phyloP scores from a whole-genome alignment of 345 rosid genomes.

The Melaleuca alternifolia region DNA sequence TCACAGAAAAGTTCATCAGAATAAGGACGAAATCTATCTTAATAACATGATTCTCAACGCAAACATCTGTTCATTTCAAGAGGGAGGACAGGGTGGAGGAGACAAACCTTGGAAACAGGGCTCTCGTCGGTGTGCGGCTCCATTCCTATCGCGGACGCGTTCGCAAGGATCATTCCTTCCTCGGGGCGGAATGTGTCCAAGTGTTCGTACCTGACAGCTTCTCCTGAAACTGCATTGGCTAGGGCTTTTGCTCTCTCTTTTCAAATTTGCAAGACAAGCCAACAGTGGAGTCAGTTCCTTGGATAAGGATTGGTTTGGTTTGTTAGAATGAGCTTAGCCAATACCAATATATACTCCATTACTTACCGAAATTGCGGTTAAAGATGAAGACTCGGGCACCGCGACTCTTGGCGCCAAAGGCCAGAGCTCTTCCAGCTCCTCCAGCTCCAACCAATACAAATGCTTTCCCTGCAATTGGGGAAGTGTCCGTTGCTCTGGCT shows the following conservation, averaged over 20 bases:
- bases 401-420: conserved; percentile 42
- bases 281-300: not conserved
- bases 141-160: conserved; percentile 58
- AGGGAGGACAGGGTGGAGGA: not conserved
- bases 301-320: not conserved
- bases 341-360: not conserved
- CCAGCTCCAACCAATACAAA: conserved; percentile 60
- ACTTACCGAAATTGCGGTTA: conserved; percentile 41
- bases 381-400: conserved; percentile 42
- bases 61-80: not conserved
- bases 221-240: conserved; percentile 37
- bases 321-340: not conserved
- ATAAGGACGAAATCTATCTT: not conserved
- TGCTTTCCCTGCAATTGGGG: conserved; percentile 32
- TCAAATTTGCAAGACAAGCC: not conserved
- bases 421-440: conserved; percentile 60
- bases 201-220: conserved; percentile 25
- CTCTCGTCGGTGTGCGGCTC: conserved; percentile 34
- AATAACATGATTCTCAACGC: not conserved
- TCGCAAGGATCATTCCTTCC: conserved; percentile 49
- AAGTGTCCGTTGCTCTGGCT: not conserved
- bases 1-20: not conserved
- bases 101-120: conserved; percentile 38
- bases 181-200: conserved; percentile 28
- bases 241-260: conserved; percentile 48